Conservation (phyloP, 2,329 filamentous ascomycete species). For the Lachnellula subtilissima region DNA sequence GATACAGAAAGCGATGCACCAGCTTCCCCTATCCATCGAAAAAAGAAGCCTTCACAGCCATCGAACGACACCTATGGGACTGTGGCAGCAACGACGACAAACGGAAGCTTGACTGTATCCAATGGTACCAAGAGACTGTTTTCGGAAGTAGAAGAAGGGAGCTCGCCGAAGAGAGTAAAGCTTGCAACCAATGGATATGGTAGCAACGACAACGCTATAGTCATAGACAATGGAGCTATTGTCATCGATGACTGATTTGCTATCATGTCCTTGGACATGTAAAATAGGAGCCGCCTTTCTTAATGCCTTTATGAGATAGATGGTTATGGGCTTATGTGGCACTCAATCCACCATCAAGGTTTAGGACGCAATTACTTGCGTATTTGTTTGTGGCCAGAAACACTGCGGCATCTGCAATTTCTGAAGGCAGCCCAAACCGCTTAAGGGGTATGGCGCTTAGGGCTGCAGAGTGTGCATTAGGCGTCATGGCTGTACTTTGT, state of each 20-base stretch:
- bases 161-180: slow-evolving; percentile 28
- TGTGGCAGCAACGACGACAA: slow-evolving; percentile 6
- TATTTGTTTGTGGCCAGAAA: slow-evolving; percentile 77
- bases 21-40: slow-evolving; percentile 24
- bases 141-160: slow-evolving; percentile 20
- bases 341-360: slow-evolving; percentile 79
- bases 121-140: slow-evolving; percentile 31
- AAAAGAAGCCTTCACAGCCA: slow-evolving; percentile 17
- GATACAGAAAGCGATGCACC: slow-evolving; percentile 8
- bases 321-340: slow-evolving; percentile 43
- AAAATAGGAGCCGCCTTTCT: neutral
- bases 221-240: slow-evolving; percentile 50
- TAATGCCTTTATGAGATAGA: neutral
- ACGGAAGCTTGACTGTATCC: slow-evolving; percentile 8
- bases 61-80: slow-evolving; percentile 13
- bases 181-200: slow-evolving; percentile 36
- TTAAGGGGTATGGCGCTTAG: slow-evolving; percentile 54
- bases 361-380: slow-evolving; percentile 81
- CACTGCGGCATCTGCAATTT: slow-evolving; percentile 76
- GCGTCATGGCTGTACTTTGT: slow-evolving; percentile 40
- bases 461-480: slow-evolving; percentile 32
- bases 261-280: neutral
- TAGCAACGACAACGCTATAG: slow-evolving; percentile 28
- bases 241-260: slow-evolving; percentile 57
- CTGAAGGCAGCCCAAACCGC: slow-evolving; percentile 62